These are phyloP conservation scores for Pyrenochaeta sp. DNA, from an alignment of 2,329 filamentous ascomycete genomes.

Conservation along the genomic window DNA sequence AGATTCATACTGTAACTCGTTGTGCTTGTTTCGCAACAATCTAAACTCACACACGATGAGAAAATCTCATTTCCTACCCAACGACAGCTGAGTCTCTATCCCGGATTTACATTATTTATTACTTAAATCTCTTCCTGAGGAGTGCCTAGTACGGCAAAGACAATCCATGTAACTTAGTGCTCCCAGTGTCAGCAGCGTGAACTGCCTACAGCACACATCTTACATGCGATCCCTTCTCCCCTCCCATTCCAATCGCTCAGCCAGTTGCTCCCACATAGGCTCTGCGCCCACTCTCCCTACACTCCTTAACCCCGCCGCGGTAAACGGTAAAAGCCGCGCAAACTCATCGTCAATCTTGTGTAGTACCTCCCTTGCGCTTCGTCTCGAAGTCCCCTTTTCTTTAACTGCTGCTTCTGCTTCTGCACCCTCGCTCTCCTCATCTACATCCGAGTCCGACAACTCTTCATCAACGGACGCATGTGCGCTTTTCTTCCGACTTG, in stretches of 20 bases:
- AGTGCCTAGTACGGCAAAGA: too few relatives aligned
- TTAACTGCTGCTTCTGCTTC: conserved; percentile 4
- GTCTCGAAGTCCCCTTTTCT: neutral
- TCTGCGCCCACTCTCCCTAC: conserved; percentile 78
- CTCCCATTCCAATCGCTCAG: conserved; percentile 75
- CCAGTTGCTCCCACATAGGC: conserved; percentile 79
- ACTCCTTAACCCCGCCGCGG: conserved; percentile 75
- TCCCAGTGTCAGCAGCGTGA: too few relatives aligned
- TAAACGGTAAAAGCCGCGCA: conserved; percentile 72
- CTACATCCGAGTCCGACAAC: conserved; percentile 40
- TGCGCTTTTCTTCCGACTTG: conserved; percentile 30
- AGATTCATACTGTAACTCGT: too few relatives aligned
- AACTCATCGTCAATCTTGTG: conserved; percentile 68
- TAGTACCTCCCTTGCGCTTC: conserved; percentile 55
- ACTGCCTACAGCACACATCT: neutral
- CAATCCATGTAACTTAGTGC: too few relatives aligned
- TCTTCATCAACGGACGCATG: conserved; percentile 23
- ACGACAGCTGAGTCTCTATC: too few relatives aligned
- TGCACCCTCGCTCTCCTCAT: conserved; percentile 8
- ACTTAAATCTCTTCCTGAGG: too few relatives aligned
- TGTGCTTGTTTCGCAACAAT: too few relatives aligned
- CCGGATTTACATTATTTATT: too few relatives aligned
- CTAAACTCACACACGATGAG: too few relatives aligned
- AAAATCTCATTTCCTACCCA: too few relatives aligned
- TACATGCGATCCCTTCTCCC: conserved; percentile 14